These are phyloP conservation scores for Cladosporium sp. DNA, from an alignment of 2,329 filamentous ascomycete species.

Conservation along the genomic window DNA sequence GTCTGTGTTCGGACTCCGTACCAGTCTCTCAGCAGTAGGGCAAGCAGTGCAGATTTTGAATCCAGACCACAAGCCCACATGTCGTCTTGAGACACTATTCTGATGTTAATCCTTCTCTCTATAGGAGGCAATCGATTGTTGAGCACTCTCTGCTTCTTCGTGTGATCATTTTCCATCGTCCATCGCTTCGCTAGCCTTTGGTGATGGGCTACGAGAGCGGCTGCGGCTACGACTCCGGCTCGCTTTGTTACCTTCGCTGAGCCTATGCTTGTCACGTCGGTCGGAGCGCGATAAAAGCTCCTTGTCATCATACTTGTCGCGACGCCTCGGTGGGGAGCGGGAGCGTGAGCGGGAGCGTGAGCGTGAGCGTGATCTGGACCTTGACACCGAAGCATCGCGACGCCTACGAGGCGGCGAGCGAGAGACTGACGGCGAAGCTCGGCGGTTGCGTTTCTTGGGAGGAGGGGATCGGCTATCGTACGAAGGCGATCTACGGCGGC, in stretches of 20 bases:
- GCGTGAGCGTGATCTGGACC: conserved; percentile 9
- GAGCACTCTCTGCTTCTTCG: neutral
- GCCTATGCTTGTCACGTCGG: conserved; percentile 15
- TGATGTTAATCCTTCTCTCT: neutral
- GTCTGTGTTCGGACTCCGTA: too few relatives aligned
- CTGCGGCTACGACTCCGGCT: conserved; percentile 14
- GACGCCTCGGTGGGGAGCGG: conserved; percentile 6
- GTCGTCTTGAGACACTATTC: too few relatives aligned
- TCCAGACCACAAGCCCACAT: too few relatives aligned
- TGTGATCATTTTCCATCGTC: neutral
- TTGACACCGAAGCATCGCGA: conserved; percentile 9
- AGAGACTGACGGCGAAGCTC: conserved; percentile 22
- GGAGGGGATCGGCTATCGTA: conserved; percentile 22
- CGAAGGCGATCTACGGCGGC: conserved; percentile 16
- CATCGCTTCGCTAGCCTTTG: neutral
- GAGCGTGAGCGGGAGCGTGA: conserved; percentile 15
- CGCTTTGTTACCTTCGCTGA: conserved; percentile 2
- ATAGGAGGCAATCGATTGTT: neutral
- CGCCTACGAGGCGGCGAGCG: conserved; percentile 23
- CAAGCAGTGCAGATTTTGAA: too few relatives aligned
- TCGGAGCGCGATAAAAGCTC: conserved; percentile 1
- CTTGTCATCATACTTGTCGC: conserved; percentile 12
- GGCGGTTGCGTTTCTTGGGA: conserved; percentile 29
- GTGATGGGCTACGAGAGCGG: neutral
- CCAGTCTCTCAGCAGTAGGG: too few relatives aligned